phyloP scores from a whole-genome alignment of 192 early-diverging fungal genomes.

The Chytriomyces hyalinus region DNA sequence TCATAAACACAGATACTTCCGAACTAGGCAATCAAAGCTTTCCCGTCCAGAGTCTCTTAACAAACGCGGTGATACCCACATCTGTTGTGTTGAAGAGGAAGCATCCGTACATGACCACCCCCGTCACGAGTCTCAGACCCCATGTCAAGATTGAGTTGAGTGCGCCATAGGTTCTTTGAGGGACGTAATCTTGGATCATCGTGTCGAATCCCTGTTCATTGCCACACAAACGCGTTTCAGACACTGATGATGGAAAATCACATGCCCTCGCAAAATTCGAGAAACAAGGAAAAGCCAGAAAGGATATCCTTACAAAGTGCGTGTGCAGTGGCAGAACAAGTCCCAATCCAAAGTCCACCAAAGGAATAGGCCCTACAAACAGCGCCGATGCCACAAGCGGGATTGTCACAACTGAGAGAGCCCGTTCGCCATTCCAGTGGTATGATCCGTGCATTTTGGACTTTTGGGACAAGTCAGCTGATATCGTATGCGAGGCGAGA shows the following conservation, averaged over 20 bases:
- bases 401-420: constrained; percentile 72
- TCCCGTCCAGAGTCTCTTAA: constrained; percentile 85
- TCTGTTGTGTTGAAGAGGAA: constrained; percentile 97
- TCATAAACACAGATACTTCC: too few relatives aligned
- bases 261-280: too few relatives aligned
- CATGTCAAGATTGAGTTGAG: constrained; percentile 68
- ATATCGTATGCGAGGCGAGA: not conserved
- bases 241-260: too few relatives aligned
- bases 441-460: constrained; percentile 79
- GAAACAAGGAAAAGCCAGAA: not conserved
- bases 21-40: constrained; percentile 44
- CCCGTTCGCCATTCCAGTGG: constrained; percentile 96
- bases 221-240: not conserved
- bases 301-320: constrained; percentile 61
- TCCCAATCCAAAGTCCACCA: constrained; percentile 88
- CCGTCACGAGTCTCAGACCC: constrained; percentile 72
- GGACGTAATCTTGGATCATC: constrained; percentile 82
- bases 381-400: constrained; percentile 80
- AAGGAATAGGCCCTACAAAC: constrained; percentile 77
- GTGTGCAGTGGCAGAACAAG: constrained; percentile 89
- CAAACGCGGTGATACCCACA: constrained; percentile 88
- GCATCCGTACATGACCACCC: constrained; percentile 78
- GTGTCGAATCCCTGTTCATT: constrained; percentile 65
- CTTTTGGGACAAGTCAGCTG: constrained; percentile 37
- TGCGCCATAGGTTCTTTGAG: constrained; percentile 64